Evolutionary conservation across 2,329 filamentous ascomycete species (phyloP).

Genomic region (Cladosporium halotolerans): DNA sequence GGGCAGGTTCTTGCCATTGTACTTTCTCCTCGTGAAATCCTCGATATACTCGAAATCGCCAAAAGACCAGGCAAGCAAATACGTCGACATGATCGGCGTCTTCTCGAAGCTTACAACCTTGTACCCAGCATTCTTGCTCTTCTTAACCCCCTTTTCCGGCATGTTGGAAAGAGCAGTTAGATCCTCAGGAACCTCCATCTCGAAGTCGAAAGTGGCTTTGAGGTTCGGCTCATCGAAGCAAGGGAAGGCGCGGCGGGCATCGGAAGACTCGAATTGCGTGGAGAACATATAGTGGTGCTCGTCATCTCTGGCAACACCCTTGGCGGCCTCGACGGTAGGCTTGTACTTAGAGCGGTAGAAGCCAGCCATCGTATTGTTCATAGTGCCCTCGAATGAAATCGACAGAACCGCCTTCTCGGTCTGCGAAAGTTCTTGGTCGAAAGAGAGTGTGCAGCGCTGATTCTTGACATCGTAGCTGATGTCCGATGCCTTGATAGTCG

Average conservation of each 20-base stretch:
- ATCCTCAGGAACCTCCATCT: conserved; percentile 83
- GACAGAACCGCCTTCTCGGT: conserved; percentile 60
- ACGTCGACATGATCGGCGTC: conserved; percentile 82
- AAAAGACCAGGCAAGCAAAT: conserved; percentile 87
- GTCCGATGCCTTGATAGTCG: conserved; percentile 54
- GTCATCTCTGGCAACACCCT: conserved; percentile 69
- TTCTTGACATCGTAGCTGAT: conserved; percentile 77
- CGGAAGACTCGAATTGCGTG: conserved; percentile 96
- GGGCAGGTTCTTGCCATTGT: conserved; percentile 84
- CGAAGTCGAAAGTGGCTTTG: conserved; percentile 91
- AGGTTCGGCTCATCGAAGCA: conserved; percentile 98
- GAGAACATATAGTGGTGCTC: conserved; percentile 67
- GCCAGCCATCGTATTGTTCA: conserved; percentile 91
- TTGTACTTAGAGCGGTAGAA: conserved; percentile 96
- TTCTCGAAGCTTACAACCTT: conserved; percentile 71
- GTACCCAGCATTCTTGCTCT: conserved; percentile 60
- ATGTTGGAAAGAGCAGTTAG: conserved; percentile 92
- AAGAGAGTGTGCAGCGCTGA: conserved; percentile 74
- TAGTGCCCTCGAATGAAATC: conserved; percentile 70
- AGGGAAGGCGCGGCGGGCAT: conserved; percentile 89
- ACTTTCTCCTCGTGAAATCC: conserved; percentile 79
- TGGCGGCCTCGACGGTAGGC: conserved; percentile 62
- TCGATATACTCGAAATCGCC: conserved; percentile 98
- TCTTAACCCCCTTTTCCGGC: conserved; percentile 69
- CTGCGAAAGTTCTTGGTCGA: conserved; percentile 63